Base-by-base conservation (phyloP, 306 rosid genomes). In the Mimosa bimucronata region DNA sequence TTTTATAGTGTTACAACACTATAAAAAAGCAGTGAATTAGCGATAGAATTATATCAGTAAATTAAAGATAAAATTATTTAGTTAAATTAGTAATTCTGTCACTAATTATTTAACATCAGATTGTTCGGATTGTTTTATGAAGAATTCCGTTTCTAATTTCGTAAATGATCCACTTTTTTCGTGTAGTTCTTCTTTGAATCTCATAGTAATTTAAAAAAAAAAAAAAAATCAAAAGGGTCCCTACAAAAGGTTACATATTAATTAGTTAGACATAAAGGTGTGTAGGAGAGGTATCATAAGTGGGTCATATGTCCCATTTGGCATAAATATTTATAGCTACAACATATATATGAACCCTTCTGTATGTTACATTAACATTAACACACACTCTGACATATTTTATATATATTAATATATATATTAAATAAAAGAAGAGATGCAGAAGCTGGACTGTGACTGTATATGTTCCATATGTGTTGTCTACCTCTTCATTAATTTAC, bases 401-500 rank as follows among this genome's bases (percentile, higher is more conserved):
- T 2, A 46, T 13, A 46, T 2, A 3, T 12, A 45, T 45, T 2
- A 46, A 46, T 0, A 14, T 14, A 46, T 4, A 14, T 46, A 46
- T 15, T 14, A 0, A 7, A 42, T 8, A 42, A 11, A 44, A 3
- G 3, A 23, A 6, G 14, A 55, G 25, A 23, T 7, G 2, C 9
- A 55, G 62, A 55, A 55, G 62, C 61, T 1, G 61, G 23, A 19
- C 23, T 53, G 60, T 7, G 61, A 58, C 34, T 23, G 30, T 61
- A 5, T 62, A 13, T 62, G 41, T 14, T 62, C 21, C 18, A n/a
- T n/a, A 14, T 31, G 70, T 65, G 70, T 7, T 65, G 70, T 65
- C 44, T 64, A 31, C n/a, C 70, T 65, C 70, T 31, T 25, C 70
- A 65, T 31, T 31, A 65, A 65, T 65, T 65, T 44, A 31, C 70